phyloP scores from a whole-genome alignment of 345 rosid genomes.

The Linum lewisii region DNA sequence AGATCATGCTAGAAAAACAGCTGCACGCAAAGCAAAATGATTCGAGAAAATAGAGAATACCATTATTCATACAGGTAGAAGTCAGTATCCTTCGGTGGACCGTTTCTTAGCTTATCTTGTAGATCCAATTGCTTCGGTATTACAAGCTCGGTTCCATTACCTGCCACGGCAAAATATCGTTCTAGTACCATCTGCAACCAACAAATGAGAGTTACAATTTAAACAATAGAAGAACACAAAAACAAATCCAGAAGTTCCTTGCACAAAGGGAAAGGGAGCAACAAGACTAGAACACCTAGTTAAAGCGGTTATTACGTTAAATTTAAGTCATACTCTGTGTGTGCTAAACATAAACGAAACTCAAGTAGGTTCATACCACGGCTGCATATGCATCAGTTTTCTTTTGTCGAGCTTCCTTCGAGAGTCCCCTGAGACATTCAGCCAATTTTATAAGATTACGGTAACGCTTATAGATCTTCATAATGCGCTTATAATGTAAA shows the following conservation, averaged over 20 bases:
- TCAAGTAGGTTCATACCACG: conserved; percentile 33
- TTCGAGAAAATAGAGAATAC: neutral
- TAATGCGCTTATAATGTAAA: too few species aligned
- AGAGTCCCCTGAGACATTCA: conserved; percentile 56
- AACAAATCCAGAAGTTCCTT: too few species aligned
- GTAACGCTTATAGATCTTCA: neutral
- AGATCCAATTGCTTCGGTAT: conserved; percentile 59
- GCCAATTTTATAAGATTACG: neutral
- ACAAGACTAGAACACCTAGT: neutral
- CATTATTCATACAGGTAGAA: conserved; percentile 24
- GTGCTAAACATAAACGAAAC: neutral
- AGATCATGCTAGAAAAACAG: neutral
- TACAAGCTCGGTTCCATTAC: conserved; percentile 56
- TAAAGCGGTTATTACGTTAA: too few species aligned
- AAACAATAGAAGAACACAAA: neutral
- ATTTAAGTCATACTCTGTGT: neutral
- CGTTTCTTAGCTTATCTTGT: conserved; percentile 62
- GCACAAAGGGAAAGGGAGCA: neutral
- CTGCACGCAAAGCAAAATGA: too few species aligned
- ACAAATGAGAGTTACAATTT: neutral
- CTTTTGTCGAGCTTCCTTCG: conserved; percentile 43
- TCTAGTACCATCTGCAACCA: conserved; percentile 64
- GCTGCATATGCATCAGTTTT: conserved; percentile 74
- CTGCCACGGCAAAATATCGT: conserved; percentile 61
- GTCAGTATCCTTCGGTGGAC: conserved; percentile 40